Conservation (phyloP, 2,329 filamentous ascomycete genomes). For the Ophiognomonia clavigignenti-juglandacearum region DNA sequence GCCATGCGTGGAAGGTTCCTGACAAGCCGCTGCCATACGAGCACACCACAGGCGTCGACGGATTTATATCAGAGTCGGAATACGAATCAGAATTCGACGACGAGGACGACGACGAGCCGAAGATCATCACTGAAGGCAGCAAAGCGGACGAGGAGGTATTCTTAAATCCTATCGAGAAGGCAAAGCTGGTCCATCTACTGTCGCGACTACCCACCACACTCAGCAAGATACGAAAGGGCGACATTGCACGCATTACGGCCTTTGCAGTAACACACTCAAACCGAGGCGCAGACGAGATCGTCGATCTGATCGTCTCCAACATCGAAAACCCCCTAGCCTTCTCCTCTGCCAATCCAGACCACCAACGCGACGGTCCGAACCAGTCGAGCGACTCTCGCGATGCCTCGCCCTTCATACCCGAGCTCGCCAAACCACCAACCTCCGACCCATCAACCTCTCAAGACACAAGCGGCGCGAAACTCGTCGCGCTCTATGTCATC, state of each 20-base stretch:
- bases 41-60: slow-evolving; percentile 69
- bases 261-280: slow-evolving; percentile 89
- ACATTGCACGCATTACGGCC: slow-evolving; percentile 78
- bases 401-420: slow-evolving; percentile 31
- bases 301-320: slow-evolving; percentile 82
- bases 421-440: slow-evolving; percentile 22
- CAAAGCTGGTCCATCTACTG: slow-evolving; percentile 80
- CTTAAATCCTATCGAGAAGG: slow-evolving; percentile 76
- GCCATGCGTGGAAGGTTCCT: slow-evolving; percentile 72
- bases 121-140: slow-evolving; percentile 34
- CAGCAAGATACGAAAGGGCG: slow-evolving; percentile 71
- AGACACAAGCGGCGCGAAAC: slow-evolving; percentile 67
- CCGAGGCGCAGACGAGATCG: slow-evolving; percentile 81
- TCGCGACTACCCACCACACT: slow-evolving; percentile 73
- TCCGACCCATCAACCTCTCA: slow-evolving; percentile 33
- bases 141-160: slow-evolving; percentile 52
- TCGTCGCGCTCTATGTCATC: slow-evolving; percentile 75
- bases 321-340: slow-evolving; percentile 71
- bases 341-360: slow-evolving; percentile 63
- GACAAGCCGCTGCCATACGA: slow-evolving; percentile 73
- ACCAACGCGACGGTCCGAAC: slow-evolving; percentile 35
- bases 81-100: slow-evolving; percentile 88
- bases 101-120: slow-evolving; percentile 56
- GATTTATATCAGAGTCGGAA: slow-evolving; percentile 78
- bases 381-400: slow-evolving; percentile 31